Conservation (phyloP, 106 monocot species). For the Cymbidium sinense region DNA sequence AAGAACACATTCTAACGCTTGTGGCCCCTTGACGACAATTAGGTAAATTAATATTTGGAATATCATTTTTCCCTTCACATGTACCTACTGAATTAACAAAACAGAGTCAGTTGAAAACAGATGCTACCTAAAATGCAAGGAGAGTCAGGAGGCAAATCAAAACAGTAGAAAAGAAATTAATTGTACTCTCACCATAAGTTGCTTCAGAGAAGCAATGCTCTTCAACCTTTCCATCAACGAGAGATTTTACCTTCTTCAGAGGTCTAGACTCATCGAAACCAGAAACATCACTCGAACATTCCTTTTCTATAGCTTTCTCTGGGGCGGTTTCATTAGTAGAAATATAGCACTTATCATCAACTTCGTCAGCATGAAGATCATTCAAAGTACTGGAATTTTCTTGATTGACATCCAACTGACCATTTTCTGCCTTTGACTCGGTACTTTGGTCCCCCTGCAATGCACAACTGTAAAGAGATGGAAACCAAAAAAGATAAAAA, state of each 20-base stretch:
- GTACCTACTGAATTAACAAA: not conserved
- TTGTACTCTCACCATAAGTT: conserved; percentile 23
- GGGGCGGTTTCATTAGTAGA: conserved; percentile 1
- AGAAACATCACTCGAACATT: conserved; percentile 31
- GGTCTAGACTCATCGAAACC: conserved; percentile 31
- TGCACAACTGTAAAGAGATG: not conserved
- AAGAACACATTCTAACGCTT: conserved; percentile 14
- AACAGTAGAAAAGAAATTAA: not conserved
- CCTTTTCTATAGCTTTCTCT: conserved; percentile 15
- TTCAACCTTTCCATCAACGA: conserved; percentile 19
- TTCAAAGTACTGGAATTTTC: conserved; percentile 19
- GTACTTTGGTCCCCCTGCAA: conserved; percentile 41
- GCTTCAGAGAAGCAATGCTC: conserved; percentile 13
- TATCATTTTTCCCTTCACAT: not conserved
- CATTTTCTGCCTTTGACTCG: conserved; percentile 20
- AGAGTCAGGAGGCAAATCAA: not conserved
- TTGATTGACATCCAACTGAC: conserved; percentile 24
- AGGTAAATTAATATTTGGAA: not conserved
- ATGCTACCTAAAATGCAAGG: not conserved
- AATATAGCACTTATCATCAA: not conserved
- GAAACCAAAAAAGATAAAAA: conserved; percentile 3
- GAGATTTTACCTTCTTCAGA: conserved; percentile 59
- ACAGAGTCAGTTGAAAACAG: not conserved
- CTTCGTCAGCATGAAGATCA: conserved; percentile 17
- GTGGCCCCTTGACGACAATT: conserved; percentile 14